These are phyloP conservation scores for Inosperma sp. DNA, from an alignment of 768 basidiomycete genomes.

Conservation along the genomic window DNA sequence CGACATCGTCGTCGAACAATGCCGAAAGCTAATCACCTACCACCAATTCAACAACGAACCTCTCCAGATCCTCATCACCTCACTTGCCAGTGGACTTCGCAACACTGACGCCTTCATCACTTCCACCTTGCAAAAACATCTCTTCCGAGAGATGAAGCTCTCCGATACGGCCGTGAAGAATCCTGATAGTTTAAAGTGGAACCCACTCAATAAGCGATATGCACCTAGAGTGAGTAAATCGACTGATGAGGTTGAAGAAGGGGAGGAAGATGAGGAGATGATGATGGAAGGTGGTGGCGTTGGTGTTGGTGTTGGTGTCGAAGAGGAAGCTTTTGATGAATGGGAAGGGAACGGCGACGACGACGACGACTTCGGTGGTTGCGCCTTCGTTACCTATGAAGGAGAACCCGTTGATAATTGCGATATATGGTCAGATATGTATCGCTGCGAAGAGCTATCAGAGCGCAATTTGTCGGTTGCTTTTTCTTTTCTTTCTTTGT, in stretches of 20 bases:
- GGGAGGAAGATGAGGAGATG: no score
- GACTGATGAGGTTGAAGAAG: no score
- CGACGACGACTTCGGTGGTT: constrained; percentile 20
- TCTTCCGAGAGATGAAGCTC: constrained; percentile 74
- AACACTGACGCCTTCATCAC: constrained; percentile 75
- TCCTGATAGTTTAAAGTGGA: constrained; percentile 60
- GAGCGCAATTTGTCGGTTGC: constrained; percentile 76
- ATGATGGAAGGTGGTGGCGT: no score
- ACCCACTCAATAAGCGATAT: constrained; percentile 53
- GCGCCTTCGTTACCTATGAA: constrained; percentile 58
- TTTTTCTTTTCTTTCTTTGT: neutral
- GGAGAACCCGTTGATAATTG: constrained; percentile 63
- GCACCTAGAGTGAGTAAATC: no score
- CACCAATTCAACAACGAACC: constrained; percentile 90
- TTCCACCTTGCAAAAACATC: constrained; percentile 75
- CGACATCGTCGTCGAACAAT: constrained; percentile 63
- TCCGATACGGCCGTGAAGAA: constrained; percentile 62
- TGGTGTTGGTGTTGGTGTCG: constrained; percentile 24
- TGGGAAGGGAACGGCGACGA: constrained; percentile 37
- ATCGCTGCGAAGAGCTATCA: constrained; percentile 86
- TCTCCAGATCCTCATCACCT: constrained; percentile 67
- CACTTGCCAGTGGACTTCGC: constrained; percentile 64
- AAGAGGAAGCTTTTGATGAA: constrained; percentile 37
- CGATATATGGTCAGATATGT: constrained; percentile 80
- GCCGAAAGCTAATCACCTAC: constrained; percentile 64